These are phyloP conservation scores for Pichia sp. DNA, from an alignment of 1,139 yeast genomes.

Conservation along the genomic window DNA sequence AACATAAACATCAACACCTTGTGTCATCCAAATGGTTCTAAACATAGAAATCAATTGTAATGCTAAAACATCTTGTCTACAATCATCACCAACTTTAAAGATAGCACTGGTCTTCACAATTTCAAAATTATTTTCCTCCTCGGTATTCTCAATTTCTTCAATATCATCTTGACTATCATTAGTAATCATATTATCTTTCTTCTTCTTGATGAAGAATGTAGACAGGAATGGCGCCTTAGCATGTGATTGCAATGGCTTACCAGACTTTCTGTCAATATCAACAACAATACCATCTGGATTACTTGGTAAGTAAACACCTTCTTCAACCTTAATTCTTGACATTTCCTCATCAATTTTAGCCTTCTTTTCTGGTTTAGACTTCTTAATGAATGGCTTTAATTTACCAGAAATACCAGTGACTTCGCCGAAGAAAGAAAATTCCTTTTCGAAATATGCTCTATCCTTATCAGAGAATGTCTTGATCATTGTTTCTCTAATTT, in stretches of 20 bases:
- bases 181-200: constrained; percentile 43
- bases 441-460: constrained; percentile 68
- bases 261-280: constrained; percentile 90
- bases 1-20: constrained; percentile 87
- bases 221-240: constrained; percentile 99
- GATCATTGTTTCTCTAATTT: constrained; percentile 67
- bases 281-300: constrained; percentile 95
- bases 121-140: constrained; percentile 31
- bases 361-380: constrained; percentile 95
- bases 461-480: constrained; percentile 60
- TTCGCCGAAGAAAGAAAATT: constrained; percentile 85
- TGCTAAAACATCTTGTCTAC: constrained; percentile 96
- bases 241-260: constrained; percentile 96
- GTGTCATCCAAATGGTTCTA: constrained; percentile 83
- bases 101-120: constrained; percentile 72
- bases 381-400: constrained; percentile 89
- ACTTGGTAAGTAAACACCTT: constrained; percentile 91
- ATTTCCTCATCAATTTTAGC: constrained; percentile 96
- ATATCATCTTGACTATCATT: constrained; percentile 13
- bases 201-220: constrained; percentile 77
- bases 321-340: constrained; percentile 71
- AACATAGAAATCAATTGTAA: constrained; percentile 89
- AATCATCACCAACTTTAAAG: constrained; percentile 98
- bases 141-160: constrained; percentile 22
- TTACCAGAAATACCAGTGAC: constrained; percentile 95